phyloP scores from a whole-genome alignment of 805 yeast genomes.

The Starmerella riodocensis region DNA sequence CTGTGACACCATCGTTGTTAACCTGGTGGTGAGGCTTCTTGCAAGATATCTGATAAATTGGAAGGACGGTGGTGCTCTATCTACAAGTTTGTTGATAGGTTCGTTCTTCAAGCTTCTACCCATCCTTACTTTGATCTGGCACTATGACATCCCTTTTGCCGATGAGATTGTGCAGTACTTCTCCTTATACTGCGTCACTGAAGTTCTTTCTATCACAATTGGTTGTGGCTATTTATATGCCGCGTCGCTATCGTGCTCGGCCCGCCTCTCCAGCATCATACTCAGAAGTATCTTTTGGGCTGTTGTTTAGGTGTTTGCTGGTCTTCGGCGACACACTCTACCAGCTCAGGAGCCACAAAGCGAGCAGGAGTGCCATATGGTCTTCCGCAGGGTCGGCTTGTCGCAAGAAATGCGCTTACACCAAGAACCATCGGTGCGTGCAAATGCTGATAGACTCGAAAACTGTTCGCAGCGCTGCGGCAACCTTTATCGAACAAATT shows the following conservation, averaged over 20 bases:
- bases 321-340: too few relatives aligned
- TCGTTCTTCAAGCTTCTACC: slow-evolving; percentile 77
- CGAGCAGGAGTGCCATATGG: too few relatives aligned
- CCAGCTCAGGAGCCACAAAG: too few relatives aligned
- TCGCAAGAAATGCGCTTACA: too few relatives aligned
- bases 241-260: slow-evolving; percentile 20
- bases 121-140: slow-evolving; percentile 90
- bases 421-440: too few relatives aligned
- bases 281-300: slow-evolving; percentile 7
- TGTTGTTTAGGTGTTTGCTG: too few relatives aligned
- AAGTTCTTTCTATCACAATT: slow-evolving; percentile 41
- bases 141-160: slow-evolving; percentile 70
- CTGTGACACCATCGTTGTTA: slow-evolving; percentile 27
- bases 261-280: background rate
- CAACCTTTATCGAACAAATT: too few relatives aligned
- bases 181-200: slow-evolving; percentile 50
- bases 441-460: too few relatives aligned
- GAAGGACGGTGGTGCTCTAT: slow-evolving; percentile 35
- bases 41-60: slow-evolving; percentile 28
- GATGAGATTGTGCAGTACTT: slow-evolving; percentile 46
- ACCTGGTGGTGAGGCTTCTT: slow-evolving; percentile 28
- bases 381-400: too few relatives aligned
- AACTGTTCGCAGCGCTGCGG: too few relatives aligned
- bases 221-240: slow-evolving; percentile 28
- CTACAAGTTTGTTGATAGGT: slow-evolving; percentile 61